Base-by-base conservation (phyloP, 2,329 filamentous ascomycete species). In the Penicillium sp. region DNA sequence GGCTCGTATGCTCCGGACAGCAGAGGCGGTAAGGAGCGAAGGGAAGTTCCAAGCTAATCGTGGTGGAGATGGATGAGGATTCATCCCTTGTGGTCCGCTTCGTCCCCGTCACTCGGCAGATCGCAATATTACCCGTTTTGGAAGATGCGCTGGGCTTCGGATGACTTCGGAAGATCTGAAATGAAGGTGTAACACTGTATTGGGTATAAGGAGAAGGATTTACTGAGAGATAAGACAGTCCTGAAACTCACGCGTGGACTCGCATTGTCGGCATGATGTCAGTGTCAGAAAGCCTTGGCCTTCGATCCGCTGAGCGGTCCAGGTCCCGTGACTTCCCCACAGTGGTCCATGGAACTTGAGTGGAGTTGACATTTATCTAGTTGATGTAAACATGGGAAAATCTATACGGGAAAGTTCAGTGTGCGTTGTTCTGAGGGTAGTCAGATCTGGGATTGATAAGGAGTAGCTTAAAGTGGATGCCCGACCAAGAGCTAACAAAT, bases 311-410 rank as follows among this genome's bases (percentile, higher is more conserved):
- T 43, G 38, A 54, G 2, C 18, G 18, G 18, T 21, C 56, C 52
- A 41, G 43, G 38, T 60, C 59, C 56, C 58, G 58, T 60, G 58
- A 61, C 52, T 39, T 7, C 38, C 23, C 44, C 42, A 31, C 53
- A 34, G 39, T 18, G 23, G 13, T 44, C 41, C 42, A 45, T 48
- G 29, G 33, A 3, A 9, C n/a, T 6, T 15, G 6, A n/a, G 15
- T 34, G 16, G 33, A 15, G 24, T 26, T 26, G 24, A 26, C 24
- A 26, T 2, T 2, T 26, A 26, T 26, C 5, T n/a, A 16, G 13
- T 33, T 33, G n/a, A 18, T 36, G 8, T 36, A 36, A 36, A 16
- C 33, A 36, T 34, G 33, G 3, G 10, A 3, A 1, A 29, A 29
- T 10, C 6, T 29, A 29, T 29, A 29, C 12, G 28, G 28, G 28